Base-by-base conservation (phyloP, 2,329 filamentous ascomycete species). In the Fusarium poae region DNA sequence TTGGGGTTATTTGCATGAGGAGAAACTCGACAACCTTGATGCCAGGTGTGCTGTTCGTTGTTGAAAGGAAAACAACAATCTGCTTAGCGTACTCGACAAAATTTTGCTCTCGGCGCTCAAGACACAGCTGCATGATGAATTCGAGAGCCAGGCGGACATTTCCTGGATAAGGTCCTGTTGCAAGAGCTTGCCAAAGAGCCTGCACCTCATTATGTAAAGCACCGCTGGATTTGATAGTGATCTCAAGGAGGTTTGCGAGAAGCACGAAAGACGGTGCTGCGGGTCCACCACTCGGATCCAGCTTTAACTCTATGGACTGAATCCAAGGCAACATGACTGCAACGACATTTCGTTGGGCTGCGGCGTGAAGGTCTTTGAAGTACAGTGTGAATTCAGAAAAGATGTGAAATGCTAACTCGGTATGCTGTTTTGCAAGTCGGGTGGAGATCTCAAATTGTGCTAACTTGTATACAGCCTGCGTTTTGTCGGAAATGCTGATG, bases 71-170 rank as follows among this genome's bases (percentile, higher is more conserved):
- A 1, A 99, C 97, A 18, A 98, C 94, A 53, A 99, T 96, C 78
- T 99, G 96, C 81, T 98, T 99, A 7, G 95, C 95, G 76, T 97
- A 97, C 72, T 97, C 93, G 57, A 99, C 95, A 78, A 97, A 99
- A 73, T 97, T 98, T 75, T 99, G 96, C 78, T 99, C 97, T 49
- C 95, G 90, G 32, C 95, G 90, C 74, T 99, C 96, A 13, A 99
- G 83, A 72, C 96, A 99, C 6, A 98, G 86, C 29, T 90, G 90
- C 79, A 99, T 98, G 79, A 99, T 96, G 76, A 99, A 99, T 77
- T 98, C 94, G 1, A 99, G 86, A 15, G 98, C 92, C 34, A 99
- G 83, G 57, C 97, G 93, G 13, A 99, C 96, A 74, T 99, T 99
- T 21, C 94, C 95, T 11, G 90, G 92, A 78, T 97, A 92, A 0